Evolutionary conservation across 768 basidiomycete species (phyloP).

Genomic region (Amanita pallidorosea): DNA sequence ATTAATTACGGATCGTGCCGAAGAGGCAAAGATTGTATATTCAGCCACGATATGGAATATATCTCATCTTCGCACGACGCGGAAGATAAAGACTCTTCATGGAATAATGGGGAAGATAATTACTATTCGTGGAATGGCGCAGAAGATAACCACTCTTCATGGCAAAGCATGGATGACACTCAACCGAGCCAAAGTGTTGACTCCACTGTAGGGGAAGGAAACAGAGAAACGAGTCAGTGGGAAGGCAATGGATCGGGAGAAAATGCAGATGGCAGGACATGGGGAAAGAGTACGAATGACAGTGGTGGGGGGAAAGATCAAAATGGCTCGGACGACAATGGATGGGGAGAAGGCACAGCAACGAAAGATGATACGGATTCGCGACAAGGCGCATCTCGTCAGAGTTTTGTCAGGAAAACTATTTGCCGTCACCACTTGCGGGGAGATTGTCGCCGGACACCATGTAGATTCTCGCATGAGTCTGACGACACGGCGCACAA

Average conservation of each 20-base stretch:
- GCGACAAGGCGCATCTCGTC: background rate
- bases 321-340: background rate
- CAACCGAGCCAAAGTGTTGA: background rate
- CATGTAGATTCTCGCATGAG: background rate
- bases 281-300: background rate
- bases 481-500: background rate
- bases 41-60: constrained; percentile 10
- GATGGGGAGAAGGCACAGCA: background rate
- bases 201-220: background rate
- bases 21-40: constrained; percentile 13
- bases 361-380: too few species aligned
- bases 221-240: background rate
- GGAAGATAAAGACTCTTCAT: background rate
- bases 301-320: too few species aligned
- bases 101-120: background rate
- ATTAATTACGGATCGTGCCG: constrained; percentile 12
- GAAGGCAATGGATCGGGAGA: background rate
- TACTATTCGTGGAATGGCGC: background rate
- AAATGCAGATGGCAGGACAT: background rate
- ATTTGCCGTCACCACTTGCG: background rate
- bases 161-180: too few species aligned
- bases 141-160: too few species aligned
- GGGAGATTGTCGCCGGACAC: background rate
- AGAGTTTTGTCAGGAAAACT: background rate
- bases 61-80: background rate